Base-by-base conservation (phyloP, 148 eudicot species). In the Suaeda aralocaspica region DNA sequence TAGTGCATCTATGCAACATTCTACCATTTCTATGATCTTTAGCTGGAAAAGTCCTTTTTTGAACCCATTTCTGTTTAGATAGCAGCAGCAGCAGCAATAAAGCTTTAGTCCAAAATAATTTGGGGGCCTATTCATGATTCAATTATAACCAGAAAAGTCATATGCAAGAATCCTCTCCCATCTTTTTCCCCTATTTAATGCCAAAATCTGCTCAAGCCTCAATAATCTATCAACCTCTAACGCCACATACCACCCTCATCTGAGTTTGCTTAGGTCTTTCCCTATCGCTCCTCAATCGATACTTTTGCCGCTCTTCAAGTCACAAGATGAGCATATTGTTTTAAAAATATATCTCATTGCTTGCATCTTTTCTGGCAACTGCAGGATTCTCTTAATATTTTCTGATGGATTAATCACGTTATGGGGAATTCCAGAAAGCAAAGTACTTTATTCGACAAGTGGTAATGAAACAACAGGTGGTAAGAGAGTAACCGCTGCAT, bases 371-470 rank as follows among this genome's bases (percentile, higher is more conserved):
- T 76, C 56, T 52, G 34, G 8, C 63, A 50, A 66, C 61, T 75
- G 76, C 85, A 94, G 99, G 84, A 78, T 91, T 68, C 87, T 91
- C 56, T 69, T 91, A 76, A 81, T 95, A 62, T 91, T 82, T 75
- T 79, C 72, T 64, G 97, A 95, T 64, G 99, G 99, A 19, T 67
- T 82, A 64, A 82, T 91, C 58, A 72, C 84, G 71, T 74, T 95
- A 76, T 95, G 99, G 99, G 81, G 69, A 74, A 84, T 95, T 72
- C 82, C 75, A 53, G 93, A 88, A 79, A 91, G 89, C 84, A 88
- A 82, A 85, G 71, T 77, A 68, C 71, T 91, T 74, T 84, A 69
- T 69, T 79, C 86, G 68, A 78, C 76, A 44, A 85, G 88, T 46
- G 88, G 87, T 56, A 84, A 85, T 51, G 89, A 88, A 71, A 66